phyloP scores from a whole-genome alignment of 2,329 filamentous ascomycete species.

The Biscogniauxia mediterranea region DNA sequence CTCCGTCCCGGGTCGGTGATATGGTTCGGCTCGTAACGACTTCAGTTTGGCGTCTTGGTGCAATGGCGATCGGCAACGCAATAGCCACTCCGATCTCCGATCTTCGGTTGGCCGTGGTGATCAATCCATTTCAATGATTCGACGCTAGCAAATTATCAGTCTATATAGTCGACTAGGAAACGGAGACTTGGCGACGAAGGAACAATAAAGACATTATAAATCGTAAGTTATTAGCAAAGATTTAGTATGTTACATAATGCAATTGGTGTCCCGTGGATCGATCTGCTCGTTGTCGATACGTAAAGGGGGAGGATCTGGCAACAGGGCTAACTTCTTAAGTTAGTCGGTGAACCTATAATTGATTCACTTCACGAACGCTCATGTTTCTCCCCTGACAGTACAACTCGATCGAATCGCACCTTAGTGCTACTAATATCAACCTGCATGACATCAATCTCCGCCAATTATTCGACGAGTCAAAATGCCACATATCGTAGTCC shows the following conservation, averaged over 20 bases:
- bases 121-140: neutral
- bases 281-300: too few species aligned
- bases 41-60: conserved; percentile 3
- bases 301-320: too few species aligned
- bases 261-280: too few species aligned
- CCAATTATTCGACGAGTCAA: conserved; percentile 2
- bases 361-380: too few species aligned
- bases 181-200: neutral
- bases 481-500: conserved; percentile 27
- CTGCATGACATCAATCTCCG: neutral
- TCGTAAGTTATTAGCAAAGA: neutral
- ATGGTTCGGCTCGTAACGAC: conserved; percentile 3
- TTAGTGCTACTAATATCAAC: neutral
- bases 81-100: conserved; percentile 15
- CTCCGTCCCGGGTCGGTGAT: neutral
- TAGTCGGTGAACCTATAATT: too few species aligned
- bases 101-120: conserved; percentile 12
- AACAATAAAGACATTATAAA: neutral
- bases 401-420: neutral
- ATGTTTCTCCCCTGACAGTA: too few species aligned
- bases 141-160: neutral
- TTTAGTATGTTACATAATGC: neutral
- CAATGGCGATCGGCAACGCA: conserved; percentile 1
- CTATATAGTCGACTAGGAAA: neutral
- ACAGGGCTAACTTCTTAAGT: too few species aligned